These are phyloP conservation scores for Lipomyces kockii DNA, from an alignment of 805 yeast species.

Conservation along the genomic window DNA sequence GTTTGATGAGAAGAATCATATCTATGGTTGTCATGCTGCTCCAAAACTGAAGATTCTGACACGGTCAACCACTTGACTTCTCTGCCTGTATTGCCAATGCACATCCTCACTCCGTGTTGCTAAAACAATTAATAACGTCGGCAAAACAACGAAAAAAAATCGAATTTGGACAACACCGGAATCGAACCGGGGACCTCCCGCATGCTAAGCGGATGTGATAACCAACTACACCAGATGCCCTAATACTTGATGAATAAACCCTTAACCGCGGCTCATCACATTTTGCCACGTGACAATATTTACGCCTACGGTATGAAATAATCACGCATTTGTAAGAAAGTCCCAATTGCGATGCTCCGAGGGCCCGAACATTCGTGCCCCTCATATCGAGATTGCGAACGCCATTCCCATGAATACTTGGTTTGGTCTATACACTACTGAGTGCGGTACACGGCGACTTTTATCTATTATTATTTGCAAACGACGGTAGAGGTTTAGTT, in stretches of 20 bases:
- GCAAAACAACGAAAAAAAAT: slow-evolving; percentile 11
- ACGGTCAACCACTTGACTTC: no score
- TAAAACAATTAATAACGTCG: no score
- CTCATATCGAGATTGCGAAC: background rate
- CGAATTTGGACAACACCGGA: slow-evolving; percentile 39
- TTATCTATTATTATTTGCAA: background rate
- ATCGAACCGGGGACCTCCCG: slow-evolving; percentile 42
- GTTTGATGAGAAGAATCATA: no score
- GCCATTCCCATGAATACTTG: background rate
- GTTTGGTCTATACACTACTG: background rate
- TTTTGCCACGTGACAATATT: background rate
- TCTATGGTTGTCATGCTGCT: no score
- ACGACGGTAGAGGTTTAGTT: background rate
- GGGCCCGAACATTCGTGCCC: background rate
- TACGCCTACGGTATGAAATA: background rate
- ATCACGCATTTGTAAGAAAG: background rate
- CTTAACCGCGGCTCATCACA: no score
- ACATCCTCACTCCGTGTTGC: no score
- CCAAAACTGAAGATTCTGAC: no score
- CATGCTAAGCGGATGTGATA: slow-evolving; percentile 41
- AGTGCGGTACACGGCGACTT: background rate
- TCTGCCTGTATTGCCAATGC: no score
- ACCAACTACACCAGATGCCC: slow-evolving; percentile 42
- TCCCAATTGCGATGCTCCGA: background rate
- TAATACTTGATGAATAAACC: background rate